These are phyloP conservation scores for Wickerhamomyces kurtzmanii DNA, from an alignment of 805 yeast species.

Conservation along the genomic window DNA sequence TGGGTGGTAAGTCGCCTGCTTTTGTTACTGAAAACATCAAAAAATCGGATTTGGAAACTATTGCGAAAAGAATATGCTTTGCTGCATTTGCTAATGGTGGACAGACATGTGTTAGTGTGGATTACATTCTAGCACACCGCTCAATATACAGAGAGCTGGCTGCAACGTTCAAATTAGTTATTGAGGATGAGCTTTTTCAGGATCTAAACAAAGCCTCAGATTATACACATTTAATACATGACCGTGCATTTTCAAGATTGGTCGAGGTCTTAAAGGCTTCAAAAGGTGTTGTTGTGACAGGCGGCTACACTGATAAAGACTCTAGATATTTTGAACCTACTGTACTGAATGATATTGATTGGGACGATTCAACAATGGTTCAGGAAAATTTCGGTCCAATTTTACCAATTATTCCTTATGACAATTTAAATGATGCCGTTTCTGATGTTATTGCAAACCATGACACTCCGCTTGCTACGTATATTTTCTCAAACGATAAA, in stretches of 20 bases:
- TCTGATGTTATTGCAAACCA: slow-evolving; percentile 32
- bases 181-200: slow-evolving; percentile 36
- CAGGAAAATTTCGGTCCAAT: slow-evolving; percentile 82
- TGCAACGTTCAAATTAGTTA: slow-evolving; percentile 25
- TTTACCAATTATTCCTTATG: slow-evolving; percentile 58
- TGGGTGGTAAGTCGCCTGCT: slow-evolving; percentile 91
- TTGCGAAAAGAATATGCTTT: slow-evolving; percentile 63
- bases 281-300: slow-evolving; percentile 41
- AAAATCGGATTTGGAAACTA: slow-evolving; percentile 30
- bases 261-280: slow-evolving; percentile 31
- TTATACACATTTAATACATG: slow-evolving; percentile 57
- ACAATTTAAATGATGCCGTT: slow-evolving; percentile 32
- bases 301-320: slow-evolving; percentile 28
- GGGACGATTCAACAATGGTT: slow-evolving; percentile 65
- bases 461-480: slow-evolving; percentile 78
- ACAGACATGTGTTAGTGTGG: slow-evolving; percentile 87
- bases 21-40: slow-evolving; percentile 46
- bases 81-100: slow-evolving; percentile 77
- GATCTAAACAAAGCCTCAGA: slow-evolving; percentile 22
- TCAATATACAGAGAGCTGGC: slow-evolving; percentile 43
- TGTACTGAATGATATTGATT: slow-evolving; percentile 47
- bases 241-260: slow-evolving; percentile 40
- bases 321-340: slow-evolving; percentile 63
- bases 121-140: slow-evolving; percentile 65
- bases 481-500: slow-evolving; percentile 47